These are phyloP conservation scores for Oenanthe javanica DNA, from an alignment of 140 eudicot genomes.

Conservation along the genomic window DNA sequence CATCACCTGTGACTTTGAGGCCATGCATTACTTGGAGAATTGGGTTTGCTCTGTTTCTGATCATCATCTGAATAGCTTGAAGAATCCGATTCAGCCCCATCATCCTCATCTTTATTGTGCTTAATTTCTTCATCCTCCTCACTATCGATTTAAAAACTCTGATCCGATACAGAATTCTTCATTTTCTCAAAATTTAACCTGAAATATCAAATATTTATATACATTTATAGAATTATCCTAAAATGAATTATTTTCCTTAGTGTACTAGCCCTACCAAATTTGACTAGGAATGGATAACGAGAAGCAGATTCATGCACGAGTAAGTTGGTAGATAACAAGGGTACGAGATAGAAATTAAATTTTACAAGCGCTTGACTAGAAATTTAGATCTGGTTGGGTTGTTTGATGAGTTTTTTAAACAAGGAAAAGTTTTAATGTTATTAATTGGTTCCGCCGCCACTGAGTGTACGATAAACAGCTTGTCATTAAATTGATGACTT, in stretches of 20 bases:
- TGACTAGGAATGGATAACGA: not conserved
- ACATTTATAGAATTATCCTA: not conserved
- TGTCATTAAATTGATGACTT: too few species aligned
- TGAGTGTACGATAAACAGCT: too few species aligned
- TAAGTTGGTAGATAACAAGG: too few species aligned
- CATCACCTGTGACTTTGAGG: slow-evolving; percentile 78
- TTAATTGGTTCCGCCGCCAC: too few species aligned
- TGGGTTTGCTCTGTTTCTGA: slow-evolving; percentile 54
- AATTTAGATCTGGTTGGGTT: too few species aligned
- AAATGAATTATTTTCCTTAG: not conserved
- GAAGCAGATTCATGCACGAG: too few species aligned
- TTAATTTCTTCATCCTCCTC: slow-evolving; percentile 69
- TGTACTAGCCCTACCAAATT: not conserved
- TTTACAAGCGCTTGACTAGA: too few species aligned
- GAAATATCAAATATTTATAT: not conserved
- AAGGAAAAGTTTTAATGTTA: too few species aligned
- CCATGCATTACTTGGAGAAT: slow-evolving; percentile 69
- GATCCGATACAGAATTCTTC: slow-evolving; percentile 76
- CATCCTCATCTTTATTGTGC: slow-evolving; percentile 34
- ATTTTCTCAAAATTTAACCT: slow-evolving; percentile 24
- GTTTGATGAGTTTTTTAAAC: too few species aligned
- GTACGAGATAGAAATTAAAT: not conserved
- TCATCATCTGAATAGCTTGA: slow-evolving; percentile 57
- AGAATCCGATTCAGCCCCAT: slow-evolving; percentile 51
- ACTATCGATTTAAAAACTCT: slow-evolving; percentile 71